Conservation (phyloP, 768 basidiomycete species). For the Coprinopsis cinerea region DNA sequence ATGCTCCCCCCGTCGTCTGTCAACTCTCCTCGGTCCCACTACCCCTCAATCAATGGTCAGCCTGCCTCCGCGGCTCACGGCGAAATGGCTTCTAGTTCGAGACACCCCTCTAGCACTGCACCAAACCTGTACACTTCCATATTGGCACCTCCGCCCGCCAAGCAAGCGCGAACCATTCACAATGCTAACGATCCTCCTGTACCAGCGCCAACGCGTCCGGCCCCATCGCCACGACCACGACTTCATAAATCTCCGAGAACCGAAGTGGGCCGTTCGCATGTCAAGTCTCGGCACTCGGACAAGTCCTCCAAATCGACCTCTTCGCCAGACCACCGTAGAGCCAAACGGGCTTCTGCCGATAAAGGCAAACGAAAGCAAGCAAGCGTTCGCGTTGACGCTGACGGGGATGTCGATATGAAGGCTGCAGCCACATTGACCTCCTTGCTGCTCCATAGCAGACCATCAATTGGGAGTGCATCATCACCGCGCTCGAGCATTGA, state of each 20-base stretch:
- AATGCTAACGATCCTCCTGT: conserved; percentile 68
- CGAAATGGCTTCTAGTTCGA: conserved; percentile 28
- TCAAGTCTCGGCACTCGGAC: conserved; percentile 30
- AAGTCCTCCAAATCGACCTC: conserved; percentile 25
- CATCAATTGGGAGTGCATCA: conserved; percentile 54
- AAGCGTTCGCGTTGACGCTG: conserved; percentile 30
- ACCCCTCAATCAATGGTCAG: conserved; percentile 30
- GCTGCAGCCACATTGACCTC: conserved; percentile 78
- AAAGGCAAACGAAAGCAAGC: conserved; percentile 46
- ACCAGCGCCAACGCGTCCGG: conserved; percentile 42
- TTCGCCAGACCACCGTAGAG: conserved; percentile 38
- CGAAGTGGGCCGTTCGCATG: conserved; percentile 43
- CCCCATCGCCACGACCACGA: conserved; percentile 39
- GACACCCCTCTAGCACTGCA: conserved; percentile 28
- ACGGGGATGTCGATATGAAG: conserved; percentile 71
- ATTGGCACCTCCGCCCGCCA: conserved; percentile 68
- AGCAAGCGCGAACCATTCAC: conserved; percentile 75
- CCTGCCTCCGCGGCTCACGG: conserved; percentile 25
- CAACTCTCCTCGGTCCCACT: conserved; percentile 39
- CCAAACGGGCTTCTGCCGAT: conserved; percentile 31
- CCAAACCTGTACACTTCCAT: conserved; percentile 71
- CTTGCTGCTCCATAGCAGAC: conserved; percentile 54
- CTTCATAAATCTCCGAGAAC: conserved; percentile 36
- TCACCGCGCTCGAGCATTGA: conserved; percentile 72
- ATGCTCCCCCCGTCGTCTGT: conserved; percentile 41